phyloP scores from a whole-genome alignment of 257 asterid genomes.

The Solanum chilense region DNA sequence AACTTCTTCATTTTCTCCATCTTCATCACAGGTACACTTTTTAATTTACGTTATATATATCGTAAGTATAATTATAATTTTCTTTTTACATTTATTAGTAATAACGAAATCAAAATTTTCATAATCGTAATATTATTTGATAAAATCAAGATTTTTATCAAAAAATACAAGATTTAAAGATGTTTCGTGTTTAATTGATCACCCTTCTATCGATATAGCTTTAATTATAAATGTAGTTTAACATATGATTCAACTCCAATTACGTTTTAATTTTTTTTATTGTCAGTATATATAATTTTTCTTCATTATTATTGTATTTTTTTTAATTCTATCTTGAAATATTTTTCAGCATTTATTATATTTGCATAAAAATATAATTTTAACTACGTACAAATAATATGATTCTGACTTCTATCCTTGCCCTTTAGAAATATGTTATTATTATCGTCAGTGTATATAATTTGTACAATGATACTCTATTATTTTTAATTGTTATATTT shows the following conservation, averaged over 20 bases:
- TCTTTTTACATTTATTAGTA: background rate
- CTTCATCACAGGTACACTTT: constrained; percentile 27
- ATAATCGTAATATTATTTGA: fast-evolving
- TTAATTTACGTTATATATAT: background rate
- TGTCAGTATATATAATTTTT: too few relatives aligned
- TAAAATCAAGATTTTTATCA: background rate
- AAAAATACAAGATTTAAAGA: background rate
- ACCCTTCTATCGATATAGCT: background rate
- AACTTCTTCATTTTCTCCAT: constrained; percentile 15
- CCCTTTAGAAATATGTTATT: background rate
- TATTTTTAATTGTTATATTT: background rate
- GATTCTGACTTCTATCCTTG: background rate
- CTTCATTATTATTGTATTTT: background rate
- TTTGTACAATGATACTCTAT: background rate
- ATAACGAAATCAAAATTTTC: background rate
- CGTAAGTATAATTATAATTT: background rate
- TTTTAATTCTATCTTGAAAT: background rate
- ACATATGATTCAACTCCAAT: background rate
- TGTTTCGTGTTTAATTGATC: background rate
- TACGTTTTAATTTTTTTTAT: background rate
- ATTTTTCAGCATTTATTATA: too few relatives aligned
- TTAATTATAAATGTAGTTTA: background rate
- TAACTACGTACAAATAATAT: background rate
- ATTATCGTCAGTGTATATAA: background rate
- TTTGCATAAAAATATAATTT: too few relatives aligned